Conservation (phyloP, 2,329 filamentous ascomycete genomes). For the Fusarium solani-melongenae region DNA sequence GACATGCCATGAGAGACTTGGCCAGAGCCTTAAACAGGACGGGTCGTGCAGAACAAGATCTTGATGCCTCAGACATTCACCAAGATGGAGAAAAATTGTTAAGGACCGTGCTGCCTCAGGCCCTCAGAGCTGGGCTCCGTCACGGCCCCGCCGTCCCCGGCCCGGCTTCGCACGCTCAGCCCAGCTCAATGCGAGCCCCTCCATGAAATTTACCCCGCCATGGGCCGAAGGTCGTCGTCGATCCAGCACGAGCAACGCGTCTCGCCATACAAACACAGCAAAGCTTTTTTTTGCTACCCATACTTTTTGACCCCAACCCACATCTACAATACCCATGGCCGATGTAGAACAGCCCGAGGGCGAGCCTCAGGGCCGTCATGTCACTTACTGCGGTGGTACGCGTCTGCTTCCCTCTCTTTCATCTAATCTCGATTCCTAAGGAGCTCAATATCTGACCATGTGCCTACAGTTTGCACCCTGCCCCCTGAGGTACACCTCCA, state of each 20-base stretch:
- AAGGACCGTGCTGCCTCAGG: conserved; percentile 31
- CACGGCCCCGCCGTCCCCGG: conserved; percentile 10
- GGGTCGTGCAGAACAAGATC: not conserved
- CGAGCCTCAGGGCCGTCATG: conserved; percentile 63
- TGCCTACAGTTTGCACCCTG: conserved; percentile 67
- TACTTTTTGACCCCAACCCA: conserved; percentile 29
- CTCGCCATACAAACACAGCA: conserved; percentile 36
- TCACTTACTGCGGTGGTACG: conserved; percentile 70
- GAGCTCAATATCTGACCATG: conserved; percentile 25
- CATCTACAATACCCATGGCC: conserved; percentile 56
- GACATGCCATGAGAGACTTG: conserved; percentile 6
- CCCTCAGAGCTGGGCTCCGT: not conserved
- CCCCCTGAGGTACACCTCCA: conserved; percentile 68
- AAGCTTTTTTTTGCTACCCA: conserved; percentile 25
- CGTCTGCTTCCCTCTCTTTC: conserved; percentile 18
- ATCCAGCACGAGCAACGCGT: conserved; percentile 42
- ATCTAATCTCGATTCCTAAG: conserved; percentile 11
- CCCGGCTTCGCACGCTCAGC: conserved; percentile 1
- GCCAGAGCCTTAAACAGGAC: not conserved
- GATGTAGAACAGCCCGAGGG: conserved; percentile 62
- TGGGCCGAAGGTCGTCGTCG: conserved; percentile 23
- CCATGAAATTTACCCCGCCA: conserved; percentile 52
- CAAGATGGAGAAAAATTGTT: conserved; percentile 5
- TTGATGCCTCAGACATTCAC: conserved; percentile 15
- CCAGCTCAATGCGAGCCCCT: conserved; percentile 39